Evolutionary conservation across 1,284 basidiomycete species (phyloP), one percentile per base, ranked within the genome.

Genomic region (Rhodotorula glutinis): DNA sequence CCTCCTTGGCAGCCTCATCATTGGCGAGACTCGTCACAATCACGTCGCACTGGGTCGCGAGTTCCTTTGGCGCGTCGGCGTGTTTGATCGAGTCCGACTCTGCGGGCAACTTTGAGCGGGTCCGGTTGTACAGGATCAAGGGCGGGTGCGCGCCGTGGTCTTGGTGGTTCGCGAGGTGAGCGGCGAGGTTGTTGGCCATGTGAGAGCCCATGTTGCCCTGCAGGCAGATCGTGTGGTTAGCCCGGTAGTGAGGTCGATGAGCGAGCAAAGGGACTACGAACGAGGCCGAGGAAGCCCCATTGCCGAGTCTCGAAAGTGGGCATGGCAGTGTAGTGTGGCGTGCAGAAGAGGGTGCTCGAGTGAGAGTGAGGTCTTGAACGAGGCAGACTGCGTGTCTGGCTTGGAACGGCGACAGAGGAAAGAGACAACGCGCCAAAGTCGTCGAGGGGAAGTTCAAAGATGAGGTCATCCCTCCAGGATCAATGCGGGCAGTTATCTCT

Each of bases 181-280:
- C 84, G 23, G 88, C 87, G 43, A 92, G 81, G 78, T 92, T 92
- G 54, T 83, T 82, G 25, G 87, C 87, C 88, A 92, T 91, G 51
- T 81, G 76, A 61, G 80, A 80, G 52, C 89, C 89, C 86, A 91
- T 90, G 72, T 74, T 74, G 41, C 73, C 73, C 72, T 73, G 64
- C 33, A 25, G 43, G 27, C 10, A n/a, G n/a, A n/a, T n/a, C n/a
- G n/a, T n/a, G n/a, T n/a, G n/a, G n/a, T n/a, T n/a, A n/a, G n/a
- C n/a, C n/a, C n/a, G n/a, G n/a, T n/a, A n/a, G n/a, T n/a, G n/a
- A n/a, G n/a, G n/a, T n/a, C n/a, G n/a, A n/a, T n/a, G 30, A 4
- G 1, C 51, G 51, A 17, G 51, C 27, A 4, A 7, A 17, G 30
- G 27, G 56, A 17, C 1, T 38, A 65, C 71, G 60, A 3, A 65